phyloP scores from a whole-genome alignment of 768 basidiomycete species.

The Phaeotremella fagi region DNA sequence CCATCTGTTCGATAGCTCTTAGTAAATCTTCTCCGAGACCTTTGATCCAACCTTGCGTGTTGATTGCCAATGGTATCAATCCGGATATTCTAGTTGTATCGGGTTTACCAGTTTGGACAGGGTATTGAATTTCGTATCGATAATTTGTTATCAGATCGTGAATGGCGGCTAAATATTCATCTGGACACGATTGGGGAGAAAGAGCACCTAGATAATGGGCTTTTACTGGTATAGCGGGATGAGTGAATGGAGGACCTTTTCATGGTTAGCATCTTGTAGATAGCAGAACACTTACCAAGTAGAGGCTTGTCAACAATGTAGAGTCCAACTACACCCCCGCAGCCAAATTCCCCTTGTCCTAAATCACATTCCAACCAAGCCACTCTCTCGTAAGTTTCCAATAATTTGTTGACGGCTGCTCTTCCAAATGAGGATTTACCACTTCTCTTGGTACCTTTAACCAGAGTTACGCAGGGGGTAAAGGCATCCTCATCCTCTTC shows the following conservation, averaged over 20 bases:
- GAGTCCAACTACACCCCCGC: slow-evolving; percentile 76
- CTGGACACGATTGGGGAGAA: slow-evolving; percentile 70
- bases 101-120: slow-evolving; percentile 36
- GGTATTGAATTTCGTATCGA: slow-evolving; percentile 59
- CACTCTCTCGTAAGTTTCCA: slow-evolving; percentile 62
- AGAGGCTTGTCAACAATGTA: slow-evolving; percentile 63
- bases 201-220: slow-evolving; percentile 79
- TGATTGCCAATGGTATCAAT: slow-evolving; percentile 75
- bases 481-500: slow-evolving; percentile 11
- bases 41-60: slow-evolving; percentile 96
- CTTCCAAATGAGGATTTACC: slow-evolving; percentile 89
- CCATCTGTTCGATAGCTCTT: slow-evolving; percentile 62
- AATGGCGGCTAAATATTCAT: slow-evolving; percentile 67
- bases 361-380: slow-evolving; percentile 89
- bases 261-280: no score
- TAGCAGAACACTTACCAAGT: slow-evolving; percentile 57
- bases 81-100: neutral
- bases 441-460: slow-evolving; percentile 78
- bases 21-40: slow-evolving; percentile 82
- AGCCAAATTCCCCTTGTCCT: slow-evolving; percentile 90
- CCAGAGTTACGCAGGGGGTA: slow-evolving; percentile 54
- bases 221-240: slow-evolving; percentile 63
- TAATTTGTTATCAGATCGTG: slow-evolving; percentile 56
- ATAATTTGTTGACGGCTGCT: slow-evolving; percentile 64
- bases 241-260: slow-evolving; percentile 89